Evolutionary conservation across 345 rosid genomes (phyloP).

Genomic region (Syzygium aromaticum): DNA sequence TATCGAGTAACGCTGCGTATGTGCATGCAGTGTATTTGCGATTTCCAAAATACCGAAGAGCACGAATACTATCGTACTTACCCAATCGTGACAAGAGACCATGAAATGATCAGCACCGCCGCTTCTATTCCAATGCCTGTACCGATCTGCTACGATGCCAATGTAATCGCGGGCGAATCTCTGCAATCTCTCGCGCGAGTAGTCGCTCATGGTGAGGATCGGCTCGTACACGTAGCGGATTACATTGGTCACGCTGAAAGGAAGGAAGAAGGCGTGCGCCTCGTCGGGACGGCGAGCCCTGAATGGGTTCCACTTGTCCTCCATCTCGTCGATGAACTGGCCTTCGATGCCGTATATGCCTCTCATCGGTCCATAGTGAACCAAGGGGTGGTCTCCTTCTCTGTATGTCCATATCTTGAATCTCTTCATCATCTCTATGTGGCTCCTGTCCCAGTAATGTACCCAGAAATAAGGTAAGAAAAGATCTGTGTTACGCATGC

Average conservation of each 20-base stretch:
- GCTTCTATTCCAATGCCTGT: constrained; percentile 56
- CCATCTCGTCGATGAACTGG: constrained; percentile 30
- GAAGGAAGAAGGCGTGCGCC: constrained; percentile 46
- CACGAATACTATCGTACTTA: not conserved
- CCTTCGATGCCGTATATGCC: constrained; percentile 36
- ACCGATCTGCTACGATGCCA: constrained; percentile 3
- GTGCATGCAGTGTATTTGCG: not conserved
- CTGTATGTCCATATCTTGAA: constrained; percentile 27
- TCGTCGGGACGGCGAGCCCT: constrained; percentile 36
- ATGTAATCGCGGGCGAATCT: not conserved
- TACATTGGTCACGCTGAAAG: constrained; percentile 34
- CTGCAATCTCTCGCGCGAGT: constrained; percentile 12
- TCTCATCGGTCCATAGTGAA: constrained; percentile 40
- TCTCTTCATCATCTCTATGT: constrained; percentile 35
- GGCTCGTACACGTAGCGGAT: constrained; percentile 34
- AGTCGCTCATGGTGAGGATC: constrained; percentile 14
- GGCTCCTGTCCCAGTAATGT: constrained; percentile 28
- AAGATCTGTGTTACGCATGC: not conserved
- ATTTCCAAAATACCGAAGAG: not conserved
- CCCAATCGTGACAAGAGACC: constrained; percentile 14
- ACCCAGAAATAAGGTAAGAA: not conserved
- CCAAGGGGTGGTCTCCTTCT: constrained; percentile 50
- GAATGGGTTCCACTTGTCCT: constrained; percentile 16
- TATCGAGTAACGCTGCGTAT: not conserved
- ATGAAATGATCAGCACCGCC: constrained; percentile 55